A percentile compares a stretch with the other conserved stretches of the same genome.
Evolutionary conservation across 805 yeast genomes (phyloP).

Genomic region (Saturnispora halmiae): DNA sequence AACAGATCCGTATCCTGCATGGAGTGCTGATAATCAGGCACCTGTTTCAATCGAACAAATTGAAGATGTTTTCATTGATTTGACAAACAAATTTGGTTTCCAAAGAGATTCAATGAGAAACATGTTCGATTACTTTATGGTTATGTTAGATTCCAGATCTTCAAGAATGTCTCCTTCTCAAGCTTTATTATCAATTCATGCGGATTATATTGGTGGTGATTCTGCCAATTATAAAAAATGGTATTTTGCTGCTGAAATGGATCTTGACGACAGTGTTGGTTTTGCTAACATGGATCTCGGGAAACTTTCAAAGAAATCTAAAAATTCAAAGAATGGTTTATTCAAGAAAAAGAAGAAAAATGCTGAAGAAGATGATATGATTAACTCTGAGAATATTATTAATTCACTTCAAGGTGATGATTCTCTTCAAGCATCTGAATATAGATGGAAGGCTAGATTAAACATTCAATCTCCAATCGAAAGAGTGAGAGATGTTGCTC

Average conservation of each 20-base stretch:
- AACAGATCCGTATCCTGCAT: conserved; percentile 96
- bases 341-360: conserved; percentile 50
- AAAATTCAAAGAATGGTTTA: conserved; percentile 56
- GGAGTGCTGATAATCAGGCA: conserved; percentile 95
- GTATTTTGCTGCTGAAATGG: conserved; percentile 85
- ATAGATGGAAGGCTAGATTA: conserved; percentile 79
- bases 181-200: conserved; percentile 72
- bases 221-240: conserved; percentile 78
- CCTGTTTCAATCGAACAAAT: conserved; percentile 78
- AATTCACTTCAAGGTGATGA: conserved; percentile 73
- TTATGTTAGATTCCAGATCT: conserved; percentile 70
- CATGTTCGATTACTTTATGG: conserved; percentile 83
- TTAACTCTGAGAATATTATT: conserved; percentile 49
- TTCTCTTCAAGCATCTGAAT: conserved; percentile 75
- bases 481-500: conserved; percentile 68
- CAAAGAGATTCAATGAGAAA: conserved; percentile 92
- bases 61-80: conserved; percentile 77
- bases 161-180: conserved; percentile 88
- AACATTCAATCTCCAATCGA: conserved; percentile 63
- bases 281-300: conserved; percentile 75
- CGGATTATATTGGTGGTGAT: conserved; percentile 85
- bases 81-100: conserved; percentile 78
- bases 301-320: conserved; percentile 66
- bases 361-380: conserved; percentile 61
- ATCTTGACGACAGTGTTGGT: conserved; percentile 76